Base-by-base conservation (phyloP, 352 stramenopile genomes). In the Pythium aphanidermatum region DNA sequence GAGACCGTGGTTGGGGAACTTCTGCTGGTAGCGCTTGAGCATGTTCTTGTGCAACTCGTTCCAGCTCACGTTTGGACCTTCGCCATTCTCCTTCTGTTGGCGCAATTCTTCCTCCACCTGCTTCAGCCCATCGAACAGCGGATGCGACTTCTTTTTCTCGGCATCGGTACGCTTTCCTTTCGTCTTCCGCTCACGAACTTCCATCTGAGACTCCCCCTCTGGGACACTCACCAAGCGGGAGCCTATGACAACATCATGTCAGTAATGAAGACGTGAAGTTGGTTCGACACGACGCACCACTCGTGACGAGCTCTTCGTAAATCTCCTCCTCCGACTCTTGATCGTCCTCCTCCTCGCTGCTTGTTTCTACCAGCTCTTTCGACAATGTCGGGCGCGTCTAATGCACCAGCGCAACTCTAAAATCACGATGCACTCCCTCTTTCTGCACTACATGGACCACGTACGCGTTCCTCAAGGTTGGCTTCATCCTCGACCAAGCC, bases 11-110 rank as follows among this genome's bases (percentile, higher is more conserved):
- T 77, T 43, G 20, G 79, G 79, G 57, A 72, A 91, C 55, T 91
- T 91, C 33, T 91, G 65, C 58, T 91, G 59, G 64, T 91, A 91
- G 31, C 70, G 63, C 36, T 67, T 63, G 17, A 91, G 63, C 79
- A 91, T 91, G 29, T 49, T 66, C 23, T 44, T 20, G 51, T 91
- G 79, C 46, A 91, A 51, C 21, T 88, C 70, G 58, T 91, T 91
- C 79, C 79, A 91, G 60, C 74, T 87, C 51, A 91, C 79, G 26
- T 67, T 65, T 24, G 55, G 20, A 1, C 51, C 63, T 5, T 69
- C 63, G 14, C 76, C 56, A 19, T 71, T 58, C 32, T 74, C 57
- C 29, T 83, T 67, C 46, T 83, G 67, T 52, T 86, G 49, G 2
- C 53, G 60, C 27, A 91, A 53, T 41, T 91, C 79, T 36, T 85